These are phyloP conservation scores for Pigoraptor vietnamica DNA, from an alignment of 78 protist genomes.

Conservation along the genomic window DNA sequence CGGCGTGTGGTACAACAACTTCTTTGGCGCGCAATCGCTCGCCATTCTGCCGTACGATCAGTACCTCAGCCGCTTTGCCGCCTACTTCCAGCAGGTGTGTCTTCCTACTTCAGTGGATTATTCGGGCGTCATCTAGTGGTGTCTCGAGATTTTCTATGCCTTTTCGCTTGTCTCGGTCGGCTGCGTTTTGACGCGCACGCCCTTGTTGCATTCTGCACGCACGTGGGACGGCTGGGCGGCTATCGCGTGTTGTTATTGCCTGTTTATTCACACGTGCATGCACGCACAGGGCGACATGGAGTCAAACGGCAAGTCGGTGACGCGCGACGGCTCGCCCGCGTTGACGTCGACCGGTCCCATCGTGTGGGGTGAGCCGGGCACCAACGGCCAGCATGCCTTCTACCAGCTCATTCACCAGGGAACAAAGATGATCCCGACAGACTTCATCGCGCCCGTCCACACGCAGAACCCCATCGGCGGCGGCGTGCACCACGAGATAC, in stretches of 20 bases:
- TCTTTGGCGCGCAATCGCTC: conserved; percentile 70
- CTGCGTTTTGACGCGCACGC: no score
- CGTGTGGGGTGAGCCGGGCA: conserved; percentile 97
- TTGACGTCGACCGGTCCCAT: conserved; percentile 80
- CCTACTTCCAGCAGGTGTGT: conserved; percentile 89
- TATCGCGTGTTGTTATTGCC: no score
- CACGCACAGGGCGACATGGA: conserved; percentile 73
- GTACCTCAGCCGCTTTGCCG: conserved; percentile 89
- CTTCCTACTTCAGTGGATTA: neutral
- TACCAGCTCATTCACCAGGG: conserved; percentile 87
- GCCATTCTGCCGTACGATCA: conserved; percentile 95
- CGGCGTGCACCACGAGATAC: conserved; percentile 79
- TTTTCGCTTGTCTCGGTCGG: no score
- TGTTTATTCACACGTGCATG: neutral
- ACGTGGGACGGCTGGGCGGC: no score
- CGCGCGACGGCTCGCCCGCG: conserved; percentile 45
- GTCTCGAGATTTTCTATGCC: no score
- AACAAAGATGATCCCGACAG: conserved; percentile 83
- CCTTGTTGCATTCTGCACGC: no score
- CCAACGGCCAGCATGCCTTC: conserved; percentile 97
- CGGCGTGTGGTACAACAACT: conserved; percentile 93
- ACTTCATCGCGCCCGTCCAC: conserved; percentile 74
- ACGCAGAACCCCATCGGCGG: conserved; percentile 53
- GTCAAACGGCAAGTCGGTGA: conserved; percentile 65
- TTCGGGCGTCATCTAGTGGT: no score